Evolutionary conservation across 177 flowering plant species (phyloP), one percentile per base, ranked within the genome.

Genomic region (Tripterygium wilfordii): DNA sequence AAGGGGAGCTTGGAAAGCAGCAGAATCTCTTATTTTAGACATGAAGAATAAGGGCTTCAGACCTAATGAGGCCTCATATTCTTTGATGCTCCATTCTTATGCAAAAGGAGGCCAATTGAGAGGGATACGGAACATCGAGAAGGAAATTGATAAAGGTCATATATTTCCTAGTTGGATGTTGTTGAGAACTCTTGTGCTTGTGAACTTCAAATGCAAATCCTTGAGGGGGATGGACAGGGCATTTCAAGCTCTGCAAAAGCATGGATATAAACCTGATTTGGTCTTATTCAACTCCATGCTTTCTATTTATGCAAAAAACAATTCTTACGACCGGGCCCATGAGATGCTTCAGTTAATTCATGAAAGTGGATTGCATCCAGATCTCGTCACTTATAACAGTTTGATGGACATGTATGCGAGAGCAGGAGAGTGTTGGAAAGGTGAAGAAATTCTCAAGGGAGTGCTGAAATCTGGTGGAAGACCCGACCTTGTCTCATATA

Each of bases 391-490:
- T 14, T 82, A 80, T 64, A 89, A 89, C 45, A 75, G 80, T 66
- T 66, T 89, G 73, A 86, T 89, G 83, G 84, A 86, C 69, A 77
- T 89, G 97, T 71, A 89, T 69, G 88, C 85, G 8, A 63, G 86
- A 54, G 62, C 64, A 2, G 88, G 94, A 22, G 80, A 80, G 15
- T 82, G 81, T 58, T 74, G 85, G 87, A 86, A 76, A 67, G 90
- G 90, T n/a, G 88, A 80, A 61, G 83, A 86, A 47, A 70, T 84
- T 10, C 85, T 89, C 15, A 67, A 56, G 35, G 74, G 73, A 31
- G 57, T 89, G 9, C 53, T 64, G 30, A 59, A 53, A 42, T 49
- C 77, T 20, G 83, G 79, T 28, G 60, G 56, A 21, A 71, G 66
- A 42, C 85, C 97, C 0, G 97, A 89, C 55, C 72, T 77, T 26